A percentile compares a stretch with the other conserved stretches of the same genome.
These are phyloP conservation scores for Plasmodium gallinaceum DNA, from an alignment of 169 alveolate genomes.

Conservation along the genomic window DNA sequence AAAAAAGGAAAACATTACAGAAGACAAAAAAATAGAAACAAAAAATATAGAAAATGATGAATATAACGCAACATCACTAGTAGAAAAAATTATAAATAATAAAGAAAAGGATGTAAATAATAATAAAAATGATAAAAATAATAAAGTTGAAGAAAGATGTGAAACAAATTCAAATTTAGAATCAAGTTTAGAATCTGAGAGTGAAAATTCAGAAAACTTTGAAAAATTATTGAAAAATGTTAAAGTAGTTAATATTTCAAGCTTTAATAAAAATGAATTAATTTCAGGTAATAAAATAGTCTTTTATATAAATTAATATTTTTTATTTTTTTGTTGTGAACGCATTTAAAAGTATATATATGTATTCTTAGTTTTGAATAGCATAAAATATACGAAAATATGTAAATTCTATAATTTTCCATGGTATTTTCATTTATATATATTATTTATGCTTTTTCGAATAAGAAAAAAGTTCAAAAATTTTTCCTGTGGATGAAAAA, in stretches of 20 bases:
- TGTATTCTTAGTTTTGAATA: constrained; percentile 13
- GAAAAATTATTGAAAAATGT: constrained; percentile 74
- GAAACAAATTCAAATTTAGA: constrained; percentile 52
- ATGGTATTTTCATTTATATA: constrained; percentile 19
- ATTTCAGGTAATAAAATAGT: constrained; percentile 46
- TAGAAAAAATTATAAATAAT: constrained; percentile 40
- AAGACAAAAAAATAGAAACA: constrained; percentile 23
- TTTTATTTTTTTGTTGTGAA: background rate
- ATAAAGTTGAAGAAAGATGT: constrained; percentile 10
- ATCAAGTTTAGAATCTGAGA: constrained; percentile 74
- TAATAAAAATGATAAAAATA: constrained; percentile 22
- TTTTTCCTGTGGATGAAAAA: constrained; percentile 39
- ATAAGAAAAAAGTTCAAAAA: constrained; percentile 50
- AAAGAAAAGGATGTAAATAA: constrained; percentile 41
- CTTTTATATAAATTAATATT: background rate
- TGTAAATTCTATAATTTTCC: background rate
- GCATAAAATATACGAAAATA: background rate
- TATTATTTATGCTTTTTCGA: constrained; percentile 28
- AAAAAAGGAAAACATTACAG: constrained; percentile 23
- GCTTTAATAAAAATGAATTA: constrained; percentile 61
- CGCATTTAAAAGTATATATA: background rate
- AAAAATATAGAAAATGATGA: constrained; percentile 60
- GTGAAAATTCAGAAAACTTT: constrained; percentile 76
- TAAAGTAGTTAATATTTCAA: constrained; percentile 68
- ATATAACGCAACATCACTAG: constrained; percentile 62